These are phyloP conservation scores for Blastobotrys buckinghamii DNA, from an alignment of 1,139 yeast species.

Conservation along the genomic window DNA sequence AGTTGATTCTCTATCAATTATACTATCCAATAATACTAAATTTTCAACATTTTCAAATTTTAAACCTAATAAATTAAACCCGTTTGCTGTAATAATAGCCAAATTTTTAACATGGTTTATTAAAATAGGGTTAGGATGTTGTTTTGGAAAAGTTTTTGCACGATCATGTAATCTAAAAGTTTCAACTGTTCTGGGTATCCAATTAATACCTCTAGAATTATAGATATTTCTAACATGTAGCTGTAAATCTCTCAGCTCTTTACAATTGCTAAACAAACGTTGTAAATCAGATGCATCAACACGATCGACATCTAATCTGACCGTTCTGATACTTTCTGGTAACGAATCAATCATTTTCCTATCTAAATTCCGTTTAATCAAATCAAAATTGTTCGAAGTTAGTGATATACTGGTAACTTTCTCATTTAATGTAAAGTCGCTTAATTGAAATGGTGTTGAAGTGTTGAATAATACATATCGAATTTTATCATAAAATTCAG, in stretches of 20 bases:
- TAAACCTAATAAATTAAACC: conserved; percentile 7
- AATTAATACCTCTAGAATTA: conserved; percentile 1
- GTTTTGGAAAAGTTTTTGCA: no score
- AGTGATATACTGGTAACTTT: conserved; percentile 3
- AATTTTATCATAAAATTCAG: background rate
- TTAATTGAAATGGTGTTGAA: conserved; percentile 4
- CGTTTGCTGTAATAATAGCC: background rate
- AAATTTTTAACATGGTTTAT: conserved; percentile 1
- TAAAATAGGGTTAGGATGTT: no score
- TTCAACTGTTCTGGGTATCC: conserved; percentile 7
- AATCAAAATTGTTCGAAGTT: background rate
- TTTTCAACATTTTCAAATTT: conserved; percentile 3
- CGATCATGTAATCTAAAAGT: conserved; percentile 4
- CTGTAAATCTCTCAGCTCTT: background rate
- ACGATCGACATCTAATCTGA: conserved; percentile 4
- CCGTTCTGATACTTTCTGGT: background rate
- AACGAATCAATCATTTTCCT: conserved; percentile 1
- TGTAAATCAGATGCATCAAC: conserved; percentile 5
- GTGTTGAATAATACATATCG: background rate
- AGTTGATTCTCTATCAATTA: background rate
- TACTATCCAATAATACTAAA: background rate
- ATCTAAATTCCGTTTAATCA: conserved; percentile 1
- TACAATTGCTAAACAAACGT: background rate
- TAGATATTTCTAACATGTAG: background rate
- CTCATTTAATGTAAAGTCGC: conserved; percentile 2